Conservation (phyloP, 2,329 filamentous ascomycete species). For the Apiospora hydei region DNA sequence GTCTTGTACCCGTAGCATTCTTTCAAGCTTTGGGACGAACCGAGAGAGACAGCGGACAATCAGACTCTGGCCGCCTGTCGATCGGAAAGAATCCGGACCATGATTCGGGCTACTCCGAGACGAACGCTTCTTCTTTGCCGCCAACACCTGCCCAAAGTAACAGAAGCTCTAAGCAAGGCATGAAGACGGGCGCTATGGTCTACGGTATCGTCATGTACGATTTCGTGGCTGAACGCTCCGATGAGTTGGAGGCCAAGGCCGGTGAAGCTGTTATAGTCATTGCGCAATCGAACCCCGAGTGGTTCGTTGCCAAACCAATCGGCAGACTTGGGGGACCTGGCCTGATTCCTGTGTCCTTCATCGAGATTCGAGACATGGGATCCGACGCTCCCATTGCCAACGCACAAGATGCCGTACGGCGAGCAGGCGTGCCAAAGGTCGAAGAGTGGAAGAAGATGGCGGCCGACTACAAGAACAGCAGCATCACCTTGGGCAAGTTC, state of each 20-base stretch:
- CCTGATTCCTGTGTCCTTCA: conserved; percentile 93
- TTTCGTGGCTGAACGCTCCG: conserved; percentile 92
- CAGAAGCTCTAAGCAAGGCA: conserved; percentile 58
- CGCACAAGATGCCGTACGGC: conserved; percentile 82
- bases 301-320: conserved; percentile 99
- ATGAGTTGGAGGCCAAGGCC: conserved; percentile 93
- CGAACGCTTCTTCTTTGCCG: conserved; percentile 40
- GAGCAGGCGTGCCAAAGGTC: conserved; percentile 90
- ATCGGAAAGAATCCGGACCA: conserved; percentile 73
- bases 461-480: conserved; percentile 98
- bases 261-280: conserved; percentile 98
- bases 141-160: conserved; percentile 48
- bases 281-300: conserved; percentile 97
- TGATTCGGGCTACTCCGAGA: conserved; percentile 88
- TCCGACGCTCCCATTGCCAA: conserved; percentile 84
- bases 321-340: conserved; percentile 94
- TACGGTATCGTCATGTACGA: conserved; percentile 98
- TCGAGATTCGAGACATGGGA: conserved; percentile 94
- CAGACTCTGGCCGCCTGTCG: conserved; percentile 60
- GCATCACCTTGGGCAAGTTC: conserved; percentile 93
- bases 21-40: conserved; percentile 94
- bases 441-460: conserved; percentile 99
- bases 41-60: conserved; percentile 85
- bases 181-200: conserved; percentile 80
- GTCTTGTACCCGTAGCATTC: conserved; percentile 91